Conservation (phyloP, 176 grass and related monocot genomes). For the Aegilops bicornis region DNA sequence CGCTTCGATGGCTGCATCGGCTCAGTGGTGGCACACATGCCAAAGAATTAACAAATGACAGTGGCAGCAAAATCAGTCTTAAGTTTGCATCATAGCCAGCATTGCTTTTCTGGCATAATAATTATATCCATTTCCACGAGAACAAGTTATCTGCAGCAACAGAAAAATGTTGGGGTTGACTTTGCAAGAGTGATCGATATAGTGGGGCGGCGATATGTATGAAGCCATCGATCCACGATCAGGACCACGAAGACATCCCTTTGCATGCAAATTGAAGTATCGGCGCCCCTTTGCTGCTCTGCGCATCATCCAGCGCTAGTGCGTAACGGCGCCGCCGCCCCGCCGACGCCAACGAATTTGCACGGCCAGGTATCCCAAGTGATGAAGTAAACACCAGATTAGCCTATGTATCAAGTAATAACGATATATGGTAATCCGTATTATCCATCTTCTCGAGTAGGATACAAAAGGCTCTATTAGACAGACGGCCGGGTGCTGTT, state of each 20-base stretch:
- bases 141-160: background rate
- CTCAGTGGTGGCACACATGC: background rate
- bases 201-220: slow-evolving; percentile 24
- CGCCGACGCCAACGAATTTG: background rate
- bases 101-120: background rate
- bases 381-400: background rate
- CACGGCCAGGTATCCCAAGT: background rate
- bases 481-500: background rate
- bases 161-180: slow-evolving; percentile 16
- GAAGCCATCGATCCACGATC: background rate
- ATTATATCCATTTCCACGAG: background rate
- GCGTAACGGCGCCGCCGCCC: background rate
- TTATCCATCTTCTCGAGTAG: background rate
- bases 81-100: background rate
- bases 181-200: background rate
- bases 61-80: background rate
- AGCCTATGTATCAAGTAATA: background rate
- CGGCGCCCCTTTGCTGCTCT: slow-evolving; percentile 26
- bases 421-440: background rate
- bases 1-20: background rate
- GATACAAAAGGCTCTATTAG: background rate
- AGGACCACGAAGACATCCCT: background rate
- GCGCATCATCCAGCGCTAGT: background rate
- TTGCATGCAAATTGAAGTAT: slow-evolving; percentile 23
- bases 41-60: background rate